Conservation (phyloP, 805 yeast species). For the Ogataea henricii region DNA sequence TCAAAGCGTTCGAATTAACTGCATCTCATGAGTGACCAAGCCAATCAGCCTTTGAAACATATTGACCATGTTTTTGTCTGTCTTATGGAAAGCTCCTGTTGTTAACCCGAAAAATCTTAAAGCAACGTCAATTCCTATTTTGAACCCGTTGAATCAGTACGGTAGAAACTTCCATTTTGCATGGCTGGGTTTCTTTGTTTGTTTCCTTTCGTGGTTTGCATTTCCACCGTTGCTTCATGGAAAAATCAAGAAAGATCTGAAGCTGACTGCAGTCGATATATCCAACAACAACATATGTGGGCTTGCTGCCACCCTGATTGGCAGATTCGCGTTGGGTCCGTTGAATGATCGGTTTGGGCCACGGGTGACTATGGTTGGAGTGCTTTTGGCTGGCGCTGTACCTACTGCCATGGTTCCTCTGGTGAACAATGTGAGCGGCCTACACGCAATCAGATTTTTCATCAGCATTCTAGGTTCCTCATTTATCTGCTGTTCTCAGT, state of each 20-base stretch:
- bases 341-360: slow-evolving; percentile 34
- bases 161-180: slow-evolving; percentile 31
- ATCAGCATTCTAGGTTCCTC: slow-evolving; percentile 36
- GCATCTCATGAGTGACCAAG: no score
- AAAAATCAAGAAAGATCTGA: slow-evolving; percentile 27
- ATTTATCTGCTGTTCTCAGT: slow-evolving; percentile 34
- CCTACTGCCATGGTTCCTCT: slow-evolving; percentile 33
- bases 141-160: slow-evolving; percentile 29
- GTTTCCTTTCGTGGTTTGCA: slow-evolving; percentile 37
- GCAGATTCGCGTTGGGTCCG: slow-evolving; percentile 33
- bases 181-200: slow-evolving; percentile 36
- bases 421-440: slow-evolving; percentile 44
- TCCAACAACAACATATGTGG: slow-evolving; percentile 36
- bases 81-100: slow-evolving; percentile 27
- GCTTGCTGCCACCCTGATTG: slow-evolving; percentile 32
- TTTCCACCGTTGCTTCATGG: slow-evolving; percentile 35
- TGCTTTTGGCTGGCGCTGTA: slow-evolving; percentile 29
- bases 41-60: no score
- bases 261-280: slow-evolving; percentile 27
- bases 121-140: slow-evolving; percentile 29
- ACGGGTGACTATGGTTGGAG: slow-evolving; percentile 30
- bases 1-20: no score
- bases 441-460: slow-evolving; percentile 62
- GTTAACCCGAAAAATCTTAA: slow-evolving; percentile 31
- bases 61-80: slow-evolving; percentile 10